Conservation (phyloP, 2,329 filamentous ascomycete species). For the Pseudocercospora fuligena region DNA sequence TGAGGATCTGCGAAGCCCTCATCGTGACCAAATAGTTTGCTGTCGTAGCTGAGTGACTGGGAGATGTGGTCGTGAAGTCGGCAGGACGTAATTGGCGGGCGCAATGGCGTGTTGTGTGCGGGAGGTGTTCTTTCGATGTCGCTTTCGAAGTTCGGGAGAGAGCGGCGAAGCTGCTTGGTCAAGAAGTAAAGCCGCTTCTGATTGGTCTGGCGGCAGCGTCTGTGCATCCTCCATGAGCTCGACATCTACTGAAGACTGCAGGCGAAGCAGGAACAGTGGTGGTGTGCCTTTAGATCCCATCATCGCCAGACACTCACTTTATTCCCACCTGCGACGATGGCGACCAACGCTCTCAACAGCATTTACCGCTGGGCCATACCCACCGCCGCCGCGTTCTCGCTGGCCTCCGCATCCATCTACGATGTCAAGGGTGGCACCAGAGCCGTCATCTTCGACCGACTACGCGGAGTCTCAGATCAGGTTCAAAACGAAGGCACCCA, state of each 20-base stretch:
- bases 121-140: slow-evolving; percentile 13
- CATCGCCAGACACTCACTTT: background rate
- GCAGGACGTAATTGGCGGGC: background rate
- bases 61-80: background rate
- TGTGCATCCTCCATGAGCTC: background rate
- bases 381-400: slow-evolving; percentile 67
- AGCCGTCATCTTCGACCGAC: slow-evolving; percentile 96
- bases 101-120: slow-evolving; percentile 3
- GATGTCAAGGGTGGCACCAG: slow-evolving; percentile 94
- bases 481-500: slow-evolving; percentile 97
- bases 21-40: slow-evolving; percentile 36
- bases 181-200: background rate
- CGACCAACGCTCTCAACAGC: slow-evolving; percentile 59
- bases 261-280: background rate
- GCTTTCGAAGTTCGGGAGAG: slow-evolving; percentile 10
- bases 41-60: slow-evolving; percentile 11
- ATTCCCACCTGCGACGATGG: slow-evolving; percentile 31
- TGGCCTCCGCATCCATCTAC: slow-evolving; percentile 84
- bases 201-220: slow-evolving; percentile 3
- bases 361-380: slow-evolving; percentile 76
- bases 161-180: slow-evolving; percentile 2
- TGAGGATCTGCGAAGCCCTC: slow-evolving; percentile 43
- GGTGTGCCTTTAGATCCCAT: slow-evolving; percentile 1
- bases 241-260: slow-evolving; percentile 3
- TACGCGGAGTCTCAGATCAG: slow-evolving; percentile 88